phyloP scores from a whole-genome alignment of 1,139 yeast genomes.

The Suhomyces choctaworum region DNA sequence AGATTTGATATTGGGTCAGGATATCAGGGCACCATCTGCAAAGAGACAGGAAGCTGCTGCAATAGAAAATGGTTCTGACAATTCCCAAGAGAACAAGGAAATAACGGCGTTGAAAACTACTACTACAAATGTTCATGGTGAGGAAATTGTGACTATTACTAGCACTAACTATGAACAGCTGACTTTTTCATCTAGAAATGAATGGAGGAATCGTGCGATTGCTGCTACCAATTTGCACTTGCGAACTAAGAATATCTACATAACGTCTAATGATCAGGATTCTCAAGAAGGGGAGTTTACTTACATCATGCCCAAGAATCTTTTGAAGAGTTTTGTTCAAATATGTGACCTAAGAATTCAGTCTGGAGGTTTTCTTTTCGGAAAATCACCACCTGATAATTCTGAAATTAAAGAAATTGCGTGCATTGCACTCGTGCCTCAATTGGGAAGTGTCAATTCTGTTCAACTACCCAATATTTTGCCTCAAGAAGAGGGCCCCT shows the following conservation, averaged over 20 bases:
- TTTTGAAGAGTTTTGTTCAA: constrained; percentile 74
- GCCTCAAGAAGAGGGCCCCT: constrained; percentile 42
- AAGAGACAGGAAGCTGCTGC: constrained; percentile 78
- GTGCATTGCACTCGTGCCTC: constrained; percentile 82
- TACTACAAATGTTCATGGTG: constrained; percentile 92
- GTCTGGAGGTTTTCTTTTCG: constrained; percentile 79
- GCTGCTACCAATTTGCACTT: constrained; percentile 72
- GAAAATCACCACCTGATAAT: constrained; percentile 71
- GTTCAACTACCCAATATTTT: constrained; percentile 59
- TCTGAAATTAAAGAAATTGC: constrained; percentile 73
- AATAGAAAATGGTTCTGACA: constrained; percentile 53
- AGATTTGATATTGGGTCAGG: constrained; percentile 93
- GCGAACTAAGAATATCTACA: constrained; percentile 75
- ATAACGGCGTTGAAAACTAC: constrained; percentile 80
- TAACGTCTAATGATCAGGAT: constrained; percentile 47
- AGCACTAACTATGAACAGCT: constrained; percentile 88
- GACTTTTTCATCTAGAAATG: constrained; percentile 78
- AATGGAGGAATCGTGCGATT: constrained; percentile 89
- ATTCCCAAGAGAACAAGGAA: constrained; percentile 35
- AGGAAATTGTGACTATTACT: constrained; percentile 90
- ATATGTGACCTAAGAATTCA: constrained; percentile 82
- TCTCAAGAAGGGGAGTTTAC: constrained; percentile 59
- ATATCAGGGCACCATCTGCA: constrained; percentile 84
- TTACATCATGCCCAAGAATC: constrained; percentile 78
- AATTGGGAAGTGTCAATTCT: constrained; percentile 69